phyloP scores from a whole-genome alignment of 1,284 basidiomycete genomes.

The Pseudozyma sp. region DNA sequence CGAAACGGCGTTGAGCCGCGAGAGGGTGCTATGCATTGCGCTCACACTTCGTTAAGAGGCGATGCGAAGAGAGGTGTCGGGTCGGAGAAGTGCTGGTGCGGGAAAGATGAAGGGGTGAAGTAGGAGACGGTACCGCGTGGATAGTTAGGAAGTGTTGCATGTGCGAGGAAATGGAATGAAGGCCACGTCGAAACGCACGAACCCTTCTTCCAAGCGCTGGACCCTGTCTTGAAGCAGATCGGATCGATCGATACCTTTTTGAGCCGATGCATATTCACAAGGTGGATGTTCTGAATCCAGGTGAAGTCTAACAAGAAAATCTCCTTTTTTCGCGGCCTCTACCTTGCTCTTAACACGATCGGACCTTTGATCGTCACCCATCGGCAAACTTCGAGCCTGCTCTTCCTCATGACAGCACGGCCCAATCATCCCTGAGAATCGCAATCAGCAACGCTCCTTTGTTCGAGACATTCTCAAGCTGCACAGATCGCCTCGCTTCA shows the following conservation, averaged over 20 bases:
- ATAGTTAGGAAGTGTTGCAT: neutral
- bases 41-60: neutral
- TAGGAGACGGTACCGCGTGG: neutral
- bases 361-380: too few relatives aligned
- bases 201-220: neutral
- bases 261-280: neutral
- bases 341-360: too few relatives aligned
- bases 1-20: constrained; percentile 80
- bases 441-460: too few relatives aligned
- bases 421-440: too few relatives aligned
- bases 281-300: neutral
- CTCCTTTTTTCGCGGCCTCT: too few relatives aligned
- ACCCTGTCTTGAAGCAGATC: neutral
- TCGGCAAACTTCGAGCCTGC: too few relatives aligned
- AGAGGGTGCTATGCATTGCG: constrained; percentile 70
- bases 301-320: neutral
- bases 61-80: neutral
- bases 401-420: too few relatives aligned
- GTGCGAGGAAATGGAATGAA: neutral
- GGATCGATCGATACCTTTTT: neutral
- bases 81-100: neutral
- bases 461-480: too few relatives aligned
- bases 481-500: too few relatives aligned
- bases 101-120: too few relatives aligned
- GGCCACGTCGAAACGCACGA: constrained; percentile 13